These are phyloP conservation scores for Nicotiana rustica DNA, from an alignment of 305 asterid species.

Conservation along the genomic window DNA sequence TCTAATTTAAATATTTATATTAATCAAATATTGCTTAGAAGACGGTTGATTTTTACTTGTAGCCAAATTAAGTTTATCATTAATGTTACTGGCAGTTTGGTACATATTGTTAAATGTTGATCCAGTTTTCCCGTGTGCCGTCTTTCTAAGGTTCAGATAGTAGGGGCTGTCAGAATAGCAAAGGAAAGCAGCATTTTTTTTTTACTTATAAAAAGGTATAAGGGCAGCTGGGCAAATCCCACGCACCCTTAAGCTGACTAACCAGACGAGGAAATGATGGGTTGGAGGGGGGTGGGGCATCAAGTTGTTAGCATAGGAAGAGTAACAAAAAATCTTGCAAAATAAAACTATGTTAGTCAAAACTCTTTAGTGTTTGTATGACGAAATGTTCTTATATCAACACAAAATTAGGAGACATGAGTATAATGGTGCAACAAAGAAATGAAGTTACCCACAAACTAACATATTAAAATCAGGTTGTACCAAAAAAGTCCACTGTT, in stretches of 20 bases:
- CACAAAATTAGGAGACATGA: neutral
- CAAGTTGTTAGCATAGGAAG: neutral
- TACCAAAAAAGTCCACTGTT: neutral
- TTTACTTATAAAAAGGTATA: too few relatives aligned
- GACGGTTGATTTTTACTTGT: too few relatives aligned
- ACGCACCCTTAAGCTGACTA: neutral
- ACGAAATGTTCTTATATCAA: conserved; percentile 1
- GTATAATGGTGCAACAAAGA: conserved; percentile 3
- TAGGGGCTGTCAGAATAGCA: too few relatives aligned
- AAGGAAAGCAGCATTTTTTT: too few relatives aligned
- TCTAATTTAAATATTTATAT: too few relatives aligned
- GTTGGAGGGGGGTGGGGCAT: neutral
- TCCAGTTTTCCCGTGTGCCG: too few relatives aligned
- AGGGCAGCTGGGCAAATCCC: too few relatives aligned
- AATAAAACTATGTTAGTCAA: neutral
- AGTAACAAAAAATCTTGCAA: neutral
- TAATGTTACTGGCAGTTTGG: too few relatives aligned
- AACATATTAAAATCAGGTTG: neutral
- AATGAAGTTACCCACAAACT: neutral
- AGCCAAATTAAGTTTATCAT: too few relatives aligned
- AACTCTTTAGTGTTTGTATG: neutral
- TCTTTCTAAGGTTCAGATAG: too few relatives aligned
- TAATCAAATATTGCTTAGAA: too few relatives aligned
- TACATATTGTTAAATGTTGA: too few relatives aligned
- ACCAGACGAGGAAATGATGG: neutral